Evolutionary conservation across 257 asterid species (phyloP).

Genomic region (Echites panduratus): DNA sequence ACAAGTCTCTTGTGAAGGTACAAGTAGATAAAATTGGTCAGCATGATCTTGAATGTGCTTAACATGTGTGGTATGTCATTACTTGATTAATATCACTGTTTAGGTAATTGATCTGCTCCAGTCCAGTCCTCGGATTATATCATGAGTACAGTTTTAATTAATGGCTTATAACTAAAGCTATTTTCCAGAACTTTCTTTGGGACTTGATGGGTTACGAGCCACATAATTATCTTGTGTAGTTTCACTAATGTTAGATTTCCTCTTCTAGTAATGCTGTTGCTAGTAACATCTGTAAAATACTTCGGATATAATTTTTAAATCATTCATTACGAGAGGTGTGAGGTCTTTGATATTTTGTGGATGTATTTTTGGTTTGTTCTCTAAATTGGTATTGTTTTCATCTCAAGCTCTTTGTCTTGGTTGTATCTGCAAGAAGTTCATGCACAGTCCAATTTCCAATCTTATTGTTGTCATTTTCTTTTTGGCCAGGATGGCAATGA

Average conservation of each 20-base stretch:
- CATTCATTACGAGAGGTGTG: background rate
- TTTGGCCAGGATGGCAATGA: slow-evolving; percentile 30
- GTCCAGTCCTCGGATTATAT: background rate
- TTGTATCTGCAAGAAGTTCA: background rate
- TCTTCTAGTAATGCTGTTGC: background rate
- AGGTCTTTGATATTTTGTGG: background rate
- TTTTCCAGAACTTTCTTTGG: background rate
- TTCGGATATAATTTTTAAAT: background rate
- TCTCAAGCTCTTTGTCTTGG: no score
- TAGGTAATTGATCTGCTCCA: background rate
- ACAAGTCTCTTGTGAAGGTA: background rate
- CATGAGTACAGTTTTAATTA: background rate
- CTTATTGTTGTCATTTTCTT: background rate
- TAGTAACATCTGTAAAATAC: background rate
- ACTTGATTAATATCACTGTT: background rate
- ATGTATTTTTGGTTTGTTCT: background rate
- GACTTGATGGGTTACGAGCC: background rate
- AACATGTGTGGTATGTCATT: background rate
- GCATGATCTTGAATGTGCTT: background rate
- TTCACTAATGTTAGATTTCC: background rate
- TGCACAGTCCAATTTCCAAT: background rate
- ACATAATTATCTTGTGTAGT: background rate
- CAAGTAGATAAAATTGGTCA: no score
- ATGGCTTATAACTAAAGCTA: background rate
- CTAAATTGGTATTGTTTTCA: background rate